These are phyloP conservation scores for Oryza rufipogon DNA, from an alignment of 176 grass and related monocot genomes.

Conservation along the genomic window DNA sequence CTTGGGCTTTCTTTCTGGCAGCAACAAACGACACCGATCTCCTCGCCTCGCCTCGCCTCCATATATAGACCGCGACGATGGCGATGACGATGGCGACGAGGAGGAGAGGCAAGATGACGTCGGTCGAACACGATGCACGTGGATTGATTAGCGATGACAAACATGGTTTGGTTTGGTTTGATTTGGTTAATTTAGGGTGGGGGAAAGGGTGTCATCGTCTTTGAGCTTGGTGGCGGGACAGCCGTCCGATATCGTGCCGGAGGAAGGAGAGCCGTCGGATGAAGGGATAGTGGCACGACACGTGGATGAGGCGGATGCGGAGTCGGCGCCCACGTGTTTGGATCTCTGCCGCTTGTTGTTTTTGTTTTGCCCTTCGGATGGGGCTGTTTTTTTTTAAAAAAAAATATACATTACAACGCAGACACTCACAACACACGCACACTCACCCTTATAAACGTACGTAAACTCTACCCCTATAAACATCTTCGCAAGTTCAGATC, in stretches of 20 bases:
- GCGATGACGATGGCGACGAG: neutral
- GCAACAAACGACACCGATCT: neutral
- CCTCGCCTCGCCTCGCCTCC: neutral
- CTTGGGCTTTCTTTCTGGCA: neutral
- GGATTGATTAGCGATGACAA: neutral
- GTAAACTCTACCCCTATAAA: too few relatives aligned
- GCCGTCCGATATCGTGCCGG: neutral
- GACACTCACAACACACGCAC: too few relatives aligned
- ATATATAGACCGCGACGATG: neutral
- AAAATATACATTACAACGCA: too few relatives aligned
- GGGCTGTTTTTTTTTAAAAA: too few relatives aligned
- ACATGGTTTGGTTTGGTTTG: neutral
- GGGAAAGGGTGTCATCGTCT: neutral
- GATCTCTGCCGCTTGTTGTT: neutral
- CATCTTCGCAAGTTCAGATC: too few relatives aligned
- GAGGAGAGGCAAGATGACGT: neutral
- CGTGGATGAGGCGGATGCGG: neutral
- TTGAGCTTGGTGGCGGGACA: neutral
- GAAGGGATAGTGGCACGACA: neutral
- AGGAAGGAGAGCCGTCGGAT: neutral
- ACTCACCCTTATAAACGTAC: too few relatives aligned
- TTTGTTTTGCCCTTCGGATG: neutral
- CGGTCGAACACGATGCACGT: neutral
- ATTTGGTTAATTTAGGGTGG: neutral
- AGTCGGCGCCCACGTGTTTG: neutral